Base-by-base conservation (phyloP, 225 moss, liverwort and hornwort species). In the Sphagnum contortum region DNA sequence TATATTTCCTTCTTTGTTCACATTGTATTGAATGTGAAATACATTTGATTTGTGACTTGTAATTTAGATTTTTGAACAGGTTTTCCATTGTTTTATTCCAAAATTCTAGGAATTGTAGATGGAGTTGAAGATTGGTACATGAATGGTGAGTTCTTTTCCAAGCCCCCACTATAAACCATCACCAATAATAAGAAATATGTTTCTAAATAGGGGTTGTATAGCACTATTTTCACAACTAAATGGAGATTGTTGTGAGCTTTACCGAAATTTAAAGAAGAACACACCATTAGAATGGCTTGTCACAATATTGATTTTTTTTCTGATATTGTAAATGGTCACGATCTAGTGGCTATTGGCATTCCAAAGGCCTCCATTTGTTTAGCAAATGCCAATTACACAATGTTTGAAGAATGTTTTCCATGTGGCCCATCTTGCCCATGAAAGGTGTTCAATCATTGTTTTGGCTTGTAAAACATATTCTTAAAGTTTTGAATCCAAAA, bases 381-480 rank as follows among this genome's bases (percentile, higher is more conserved):
- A 2, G 8, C 46, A 8, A 3, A 44, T 4, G 3, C 12, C 7
- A 44, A 6, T 0, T 5, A 2, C 29, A 3, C 60, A 6, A 12
- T 60, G 14, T 29, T 3, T 44, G 2, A 60, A 2, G n/a, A 57
- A 47, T 3, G 45, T 47, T 56, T 66, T 66, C 55, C 55, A 66
- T 46, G 66, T 2, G 12, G 55, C 66, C 66, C 47, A 66, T 5
- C 48, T 66, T 66, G 3, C 45, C 47, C 45, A 66, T 4, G 10
- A 56, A 47, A 8, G 66, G 55, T 56, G 2, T 8, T 0, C 47
- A 9, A 29, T 29, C 29, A 29, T 29, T 29, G 29, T 0, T 29
- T 29, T 29, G 29, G 29, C 29, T 29, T 29, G 29, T 29, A 29
- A 29, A 29, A 29, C 29, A 29, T 29, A 0, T 29, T 29, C 29